Base-by-base conservation (phyloP, 495 filamentous ascomycete genomes). In the Tuber brumale region DNA sequence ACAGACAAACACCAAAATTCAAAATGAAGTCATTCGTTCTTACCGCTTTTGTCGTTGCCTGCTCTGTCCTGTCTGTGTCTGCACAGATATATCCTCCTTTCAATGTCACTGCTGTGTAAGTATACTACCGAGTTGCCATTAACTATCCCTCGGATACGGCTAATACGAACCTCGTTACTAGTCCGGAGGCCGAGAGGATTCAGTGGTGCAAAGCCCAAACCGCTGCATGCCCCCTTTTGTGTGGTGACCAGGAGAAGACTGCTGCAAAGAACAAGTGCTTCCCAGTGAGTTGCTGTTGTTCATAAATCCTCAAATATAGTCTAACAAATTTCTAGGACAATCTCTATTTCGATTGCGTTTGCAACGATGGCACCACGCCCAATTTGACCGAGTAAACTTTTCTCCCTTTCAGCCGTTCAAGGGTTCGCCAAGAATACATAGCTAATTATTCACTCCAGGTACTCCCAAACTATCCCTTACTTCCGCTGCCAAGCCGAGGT, bases 391-490 rank as follows among this genome's bases (percentile, higher is more conserved):
- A 83, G 81, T 82, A 74, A 79, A 76, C 12, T 31, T 39, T 39
- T 35, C 27, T 41, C 23, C 70, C 72, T 44, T 39, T 41, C 23
- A n/a, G 1, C 48, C 9, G 10, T 51, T 45, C 27, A 12, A 44
- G 16, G n/a, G 1, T 37, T 21, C 46, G 31, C 37, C 18, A 19
- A 57, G 61, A 71, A 8, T 43, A 57, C 31, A 46, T 69, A 0
- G 41, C 44, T 75, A 41, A 66, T 31, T 48, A 70, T 19, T 51
- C 18, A 27, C 48, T n/a, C 48, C 39, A 85, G 92, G 79, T 93
- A 90, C 85, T 89, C 90, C 39, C 87, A 89, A 81, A 93, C 91
- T 21, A 87, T 93, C 70, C 90, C 91, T n/a, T 93, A 90, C 86
- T 92, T 86, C 83, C 84, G 88, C 80, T 93, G 91, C 85, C 88